Evolutionary conservation across 805 yeast genomes (phyloP).

Genomic region (Spathaspora hagerdaliae): DNA sequence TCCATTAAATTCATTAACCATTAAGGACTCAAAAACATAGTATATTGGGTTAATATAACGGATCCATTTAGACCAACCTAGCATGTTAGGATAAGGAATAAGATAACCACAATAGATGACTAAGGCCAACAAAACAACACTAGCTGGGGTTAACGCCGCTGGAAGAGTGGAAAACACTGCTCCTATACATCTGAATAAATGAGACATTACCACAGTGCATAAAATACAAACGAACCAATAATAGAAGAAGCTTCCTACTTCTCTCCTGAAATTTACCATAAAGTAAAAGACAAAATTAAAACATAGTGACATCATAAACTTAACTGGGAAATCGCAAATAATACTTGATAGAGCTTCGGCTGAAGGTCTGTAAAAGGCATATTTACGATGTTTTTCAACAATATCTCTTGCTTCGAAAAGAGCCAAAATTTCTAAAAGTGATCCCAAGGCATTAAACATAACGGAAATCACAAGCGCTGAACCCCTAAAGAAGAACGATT

Average conservation of each 20-base stretch:
- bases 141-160: constrained; percentile 40
- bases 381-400: constrained; percentile 63
- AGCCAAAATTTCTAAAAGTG: constrained; percentile 54
- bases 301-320: constrained; percentile 27
- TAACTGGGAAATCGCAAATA: constrained; percentile 59
- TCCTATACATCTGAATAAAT: constrained; percentile 36
- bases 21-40: constrained; percentile 50
- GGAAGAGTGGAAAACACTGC: constrained; percentile 36
- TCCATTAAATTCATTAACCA: constrained; percentile 62
- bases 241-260: constrained; percentile 32
- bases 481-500: constrained; percentile 57
- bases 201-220: constrained; percentile 36
- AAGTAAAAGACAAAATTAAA: constrained; percentile 38
- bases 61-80: constrained; percentile 63
- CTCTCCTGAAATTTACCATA: constrained; percentile 41
- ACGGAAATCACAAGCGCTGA: constrained; percentile 58
- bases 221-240: constrained; percentile 24
- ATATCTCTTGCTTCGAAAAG: constrained; percentile 59
- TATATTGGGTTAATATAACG: constrained; percentile 38
- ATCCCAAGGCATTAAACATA: constrained; percentile 54
- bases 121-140: constrained; percentile 45
- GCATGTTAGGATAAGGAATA: constrained; percentile 40
- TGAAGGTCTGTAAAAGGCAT: constrained; percentile 67
- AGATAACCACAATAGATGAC: constrained; percentile 51
- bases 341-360: constrained; percentile 64